Evolutionary conservation across 352 stramenopile genomes (phyloP).

Genomic region (Phytophthora sp.): DNA sequence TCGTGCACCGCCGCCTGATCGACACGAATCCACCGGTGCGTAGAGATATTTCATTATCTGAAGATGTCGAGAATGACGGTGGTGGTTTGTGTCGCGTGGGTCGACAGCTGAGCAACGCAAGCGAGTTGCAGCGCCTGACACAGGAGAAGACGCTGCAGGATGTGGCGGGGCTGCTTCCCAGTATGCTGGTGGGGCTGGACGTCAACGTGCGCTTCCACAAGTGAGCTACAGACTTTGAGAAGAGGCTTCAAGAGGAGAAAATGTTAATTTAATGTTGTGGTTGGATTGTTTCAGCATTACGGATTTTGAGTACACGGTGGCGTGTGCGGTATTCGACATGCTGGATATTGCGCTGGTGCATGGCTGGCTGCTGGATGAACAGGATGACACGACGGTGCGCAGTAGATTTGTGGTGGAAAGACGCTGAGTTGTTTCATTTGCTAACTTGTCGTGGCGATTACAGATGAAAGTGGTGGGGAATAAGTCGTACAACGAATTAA

Average conservation of each 20-base stretch:
- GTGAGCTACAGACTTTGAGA: conserved; percentile 32
- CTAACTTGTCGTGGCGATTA: conserved; percentile 14
- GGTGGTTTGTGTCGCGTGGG: too few species aligned
- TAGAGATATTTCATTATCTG: background rate
- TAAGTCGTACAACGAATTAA: conserved; percentile 98
- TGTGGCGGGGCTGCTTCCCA: conserved; percentile 92
- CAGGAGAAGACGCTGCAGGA: conserved; percentile 90
- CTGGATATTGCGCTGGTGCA: conserved; percentile 96
- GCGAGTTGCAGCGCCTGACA: conserved; percentile 68
- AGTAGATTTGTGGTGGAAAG: background rate
- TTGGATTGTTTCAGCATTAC: conserved; percentile 61
- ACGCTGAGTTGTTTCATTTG: background rate
- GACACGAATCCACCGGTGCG: conserved; percentile 76
- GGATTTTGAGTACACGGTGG: conserved; percentile 96
- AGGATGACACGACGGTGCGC: conserved; percentile 84
- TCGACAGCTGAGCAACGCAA: conserved; percentile 54
- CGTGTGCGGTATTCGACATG: conserved; percentile 96
- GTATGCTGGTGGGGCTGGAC: conserved; percentile 96
- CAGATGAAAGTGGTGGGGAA: conserved; percentile 81
- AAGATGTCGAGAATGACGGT: background rate
- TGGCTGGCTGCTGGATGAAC: conserved; percentile 96
- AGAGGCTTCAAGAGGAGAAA: background rate
- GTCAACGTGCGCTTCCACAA: conserved; percentile 98
- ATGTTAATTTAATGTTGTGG: too few species aligned
- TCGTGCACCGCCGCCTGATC: conserved; percentile 90